Evolutionary conservation across 257 asterid genomes (phyloP).

Genomic region (Solanum bulbocastanum): DNA sequence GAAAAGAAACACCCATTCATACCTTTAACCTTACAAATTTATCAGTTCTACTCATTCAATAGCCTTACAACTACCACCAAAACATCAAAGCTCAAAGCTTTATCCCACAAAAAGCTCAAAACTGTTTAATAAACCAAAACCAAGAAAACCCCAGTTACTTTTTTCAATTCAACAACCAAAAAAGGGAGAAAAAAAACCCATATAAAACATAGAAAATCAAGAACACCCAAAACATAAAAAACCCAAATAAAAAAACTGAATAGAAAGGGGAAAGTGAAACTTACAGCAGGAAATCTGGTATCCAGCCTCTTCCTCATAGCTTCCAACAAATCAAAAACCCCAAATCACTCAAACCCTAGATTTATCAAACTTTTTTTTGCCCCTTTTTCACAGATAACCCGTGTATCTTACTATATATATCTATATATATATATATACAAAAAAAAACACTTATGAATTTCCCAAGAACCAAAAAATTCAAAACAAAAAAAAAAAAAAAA

Average conservation of each 20-base stretch:
- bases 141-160: neutral
- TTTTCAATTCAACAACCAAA: neutral
- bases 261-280: neutral
- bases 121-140: neutral
- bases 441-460: neutral
- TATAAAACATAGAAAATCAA: neutral
- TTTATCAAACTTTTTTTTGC: neutral
- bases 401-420: neutral
- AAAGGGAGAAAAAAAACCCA: neutral
- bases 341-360: constrained; percentile 27
- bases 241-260: neutral
- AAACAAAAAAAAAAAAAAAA: neutral
- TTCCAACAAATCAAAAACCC: neutral
- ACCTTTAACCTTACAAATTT: neutral
- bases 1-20: neutral
- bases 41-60: neutral
- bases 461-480: neutral
- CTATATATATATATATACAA: neutral
- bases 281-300: constrained; percentile 79
- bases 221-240: neutral
- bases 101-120: neutral
- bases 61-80: neutral
- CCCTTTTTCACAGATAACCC: neutral
- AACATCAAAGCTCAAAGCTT: neutral
- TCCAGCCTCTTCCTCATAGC: constrained; percentile 77